These are phyloP conservation scores for Centaurea solstitialis DNA, from an alignment of 129 eudicot species.

Conservation along the genomic window DNA sequence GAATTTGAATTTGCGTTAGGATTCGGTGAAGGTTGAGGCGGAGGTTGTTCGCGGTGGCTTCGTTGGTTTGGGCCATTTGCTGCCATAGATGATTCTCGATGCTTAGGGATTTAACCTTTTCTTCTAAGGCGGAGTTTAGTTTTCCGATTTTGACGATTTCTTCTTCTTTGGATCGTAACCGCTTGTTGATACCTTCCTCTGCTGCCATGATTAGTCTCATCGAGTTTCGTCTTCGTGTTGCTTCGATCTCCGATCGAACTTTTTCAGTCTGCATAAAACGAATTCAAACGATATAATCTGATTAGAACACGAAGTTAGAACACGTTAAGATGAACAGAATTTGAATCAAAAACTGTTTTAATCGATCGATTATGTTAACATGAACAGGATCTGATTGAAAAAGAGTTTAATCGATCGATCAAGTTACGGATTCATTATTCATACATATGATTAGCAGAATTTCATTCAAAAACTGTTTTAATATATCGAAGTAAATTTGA, in stretches of 20 bases:
- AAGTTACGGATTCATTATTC: too few species aligned
- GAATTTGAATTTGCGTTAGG: slow-evolving; percentile 46
- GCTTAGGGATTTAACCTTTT: slow-evolving; percentile 55
- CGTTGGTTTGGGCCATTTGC: slow-evolving; percentile 83
- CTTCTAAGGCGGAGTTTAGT: slow-evolving; percentile 60
- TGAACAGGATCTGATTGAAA: too few species aligned
- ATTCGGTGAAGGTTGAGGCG: slow-evolving; percentile 62
- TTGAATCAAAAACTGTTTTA: too few species aligned
- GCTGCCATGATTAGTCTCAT: slow-evolving; percentile 57
- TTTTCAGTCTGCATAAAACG: slow-evolving; percentile 54
- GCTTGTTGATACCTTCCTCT: slow-evolving; percentile 49
- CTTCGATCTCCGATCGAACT: slow-evolving; percentile 61
- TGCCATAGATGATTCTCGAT: slow-evolving; percentile 77
- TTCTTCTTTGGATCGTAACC: slow-evolving; percentile 53
- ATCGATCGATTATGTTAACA: too few species aligned
- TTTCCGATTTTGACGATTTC: slow-evolving; percentile 62
- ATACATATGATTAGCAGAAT: too few species aligned
- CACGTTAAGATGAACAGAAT: neutral
- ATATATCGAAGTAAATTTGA: too few species aligned
- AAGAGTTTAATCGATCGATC: too few species aligned
- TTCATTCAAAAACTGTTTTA: too few species aligned
- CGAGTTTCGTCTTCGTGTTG: slow-evolving; percentile 42
- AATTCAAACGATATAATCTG: neutral
- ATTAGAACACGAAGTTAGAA: neutral
- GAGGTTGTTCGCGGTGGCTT: slow-evolving; percentile 78